A percentile compares a stretch with the other conserved stretches of the same genome.
phyloP scores from a whole-genome alignment of 2,329 filamentous ascomycete species.

The Sporothrix curviconia region DNA sequence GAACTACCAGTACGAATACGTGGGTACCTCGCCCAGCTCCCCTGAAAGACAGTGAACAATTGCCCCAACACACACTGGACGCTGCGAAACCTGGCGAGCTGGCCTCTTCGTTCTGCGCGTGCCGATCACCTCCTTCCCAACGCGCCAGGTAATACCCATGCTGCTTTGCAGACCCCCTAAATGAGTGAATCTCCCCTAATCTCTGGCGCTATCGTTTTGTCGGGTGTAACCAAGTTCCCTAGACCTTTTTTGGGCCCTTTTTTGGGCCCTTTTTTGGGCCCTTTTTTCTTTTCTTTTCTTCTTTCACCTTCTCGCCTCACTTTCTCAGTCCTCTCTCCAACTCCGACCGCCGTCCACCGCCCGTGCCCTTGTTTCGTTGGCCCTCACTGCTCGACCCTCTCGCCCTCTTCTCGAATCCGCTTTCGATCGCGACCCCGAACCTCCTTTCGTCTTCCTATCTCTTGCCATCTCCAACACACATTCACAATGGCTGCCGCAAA shows the following conservation, averaged over 20 bases:
- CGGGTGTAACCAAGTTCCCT: background rate
- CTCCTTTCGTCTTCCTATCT: background rate
- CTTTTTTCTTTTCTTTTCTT: background rate
- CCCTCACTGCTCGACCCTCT: background rate
- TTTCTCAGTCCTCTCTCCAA: background rate
- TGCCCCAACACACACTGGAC: no score
- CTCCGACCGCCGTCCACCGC: background rate
- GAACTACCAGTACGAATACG: no score
- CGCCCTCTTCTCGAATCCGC: background rate
- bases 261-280: background rate
- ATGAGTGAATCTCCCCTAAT: no score
- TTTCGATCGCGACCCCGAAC: background rate
- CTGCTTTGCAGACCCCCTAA: no score
- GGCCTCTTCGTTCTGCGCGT: no score
- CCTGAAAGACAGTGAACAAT: no score
- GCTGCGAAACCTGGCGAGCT: no score
- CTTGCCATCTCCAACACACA: background rate
- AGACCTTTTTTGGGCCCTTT: background rate
- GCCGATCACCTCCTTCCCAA: no score
- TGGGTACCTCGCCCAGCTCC: no score
- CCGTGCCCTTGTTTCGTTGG: background rate
- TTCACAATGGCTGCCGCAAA: conserved; percentile 33
- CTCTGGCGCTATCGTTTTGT: conserved; percentile 1
- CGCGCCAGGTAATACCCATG: no score
- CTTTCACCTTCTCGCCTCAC: background rate